Percentiles rank a stretch among this genome's conserved stretches.
Evolutionary conservation across 768 basidiomycete species (phyloP).

Genomic region (Lentinula sp.): DNA sequence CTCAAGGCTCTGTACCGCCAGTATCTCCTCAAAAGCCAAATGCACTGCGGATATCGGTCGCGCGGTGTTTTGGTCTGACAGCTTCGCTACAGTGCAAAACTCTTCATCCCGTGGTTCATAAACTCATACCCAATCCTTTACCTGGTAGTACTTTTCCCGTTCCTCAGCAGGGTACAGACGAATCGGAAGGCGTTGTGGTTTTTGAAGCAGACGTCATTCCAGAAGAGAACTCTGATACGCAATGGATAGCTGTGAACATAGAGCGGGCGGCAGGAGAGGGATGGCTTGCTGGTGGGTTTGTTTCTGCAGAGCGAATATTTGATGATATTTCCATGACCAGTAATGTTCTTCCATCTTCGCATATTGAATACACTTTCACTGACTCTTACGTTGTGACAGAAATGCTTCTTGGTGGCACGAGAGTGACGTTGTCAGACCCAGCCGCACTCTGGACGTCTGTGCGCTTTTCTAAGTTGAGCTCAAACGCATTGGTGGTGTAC

Average conservation of each 20-base stretch:
- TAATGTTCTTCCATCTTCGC: conserved; percentile 24
- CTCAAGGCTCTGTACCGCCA: conserved; percentile 46
- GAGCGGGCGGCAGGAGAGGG: conserved; percentile 46
- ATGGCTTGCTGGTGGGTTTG: conserved; percentile 58
- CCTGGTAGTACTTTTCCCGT: conserved; percentile 53
- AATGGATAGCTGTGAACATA: conserved; percentile 50
- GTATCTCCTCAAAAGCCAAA: conserved; percentile 44
- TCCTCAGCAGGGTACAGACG: conserved; percentile 63
- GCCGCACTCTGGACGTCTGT: conserved; percentile 29
- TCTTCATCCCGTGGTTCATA: conserved; percentile 41
- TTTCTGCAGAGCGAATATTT: conserved; percentile 23
- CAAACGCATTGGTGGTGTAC: conserved; percentile 64
- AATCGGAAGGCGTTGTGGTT: conserved; percentile 67
- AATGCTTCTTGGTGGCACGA: conserved; percentile 5
- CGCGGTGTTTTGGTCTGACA: conserved; percentile 31
- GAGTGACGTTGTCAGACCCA: conserved; percentile 8
- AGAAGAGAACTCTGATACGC: conserved; percentile 9
- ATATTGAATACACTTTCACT: neutral
- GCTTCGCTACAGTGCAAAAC: conserved; percentile 26
- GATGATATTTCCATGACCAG: conserved; percentile 33
- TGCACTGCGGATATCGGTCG: conserved; percentile 41
- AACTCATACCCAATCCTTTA: conserved; percentile 58
- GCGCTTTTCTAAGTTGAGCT: conserved; percentile 48
- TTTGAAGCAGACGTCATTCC: conserved; percentile 45
- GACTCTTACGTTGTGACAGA: conserved; percentile 7